phyloP scores from a whole-genome alignment of 2,329 filamentous ascomycete genomes.

The Colletotrichum zoysiae region DNA sequence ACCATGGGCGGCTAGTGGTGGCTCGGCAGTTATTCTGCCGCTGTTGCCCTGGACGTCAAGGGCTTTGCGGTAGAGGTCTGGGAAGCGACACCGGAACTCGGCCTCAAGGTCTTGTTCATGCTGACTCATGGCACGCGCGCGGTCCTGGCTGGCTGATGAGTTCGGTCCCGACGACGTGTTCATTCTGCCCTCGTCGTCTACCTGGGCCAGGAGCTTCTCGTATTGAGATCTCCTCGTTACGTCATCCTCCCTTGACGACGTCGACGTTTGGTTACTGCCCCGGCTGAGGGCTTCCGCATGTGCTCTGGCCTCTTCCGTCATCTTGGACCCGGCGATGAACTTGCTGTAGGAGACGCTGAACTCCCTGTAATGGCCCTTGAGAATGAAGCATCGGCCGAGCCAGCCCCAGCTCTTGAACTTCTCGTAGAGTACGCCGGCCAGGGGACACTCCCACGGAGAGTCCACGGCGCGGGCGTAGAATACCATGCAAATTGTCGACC shows the following conservation, averaged over 20 bases:
- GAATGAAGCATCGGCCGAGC: slow-evolving; percentile 64
- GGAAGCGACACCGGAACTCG: slow-evolving; percentile 61
- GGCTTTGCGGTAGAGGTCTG: slow-evolving; percentile 60
- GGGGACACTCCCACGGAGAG: slow-evolving; percentile 63
- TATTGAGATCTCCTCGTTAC: slow-evolving; percentile 30
- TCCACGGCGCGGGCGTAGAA: slow-evolving; percentile 66
- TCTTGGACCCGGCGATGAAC: slow-evolving; percentile 60
- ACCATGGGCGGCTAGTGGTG: slow-evolving; percentile 19
- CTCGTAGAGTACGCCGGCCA: slow-evolving; percentile 58
- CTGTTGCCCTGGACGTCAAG: slow-evolving; percentile 51
- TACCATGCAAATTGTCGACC: slow-evolving; percentile 61
- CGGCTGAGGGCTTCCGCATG: slow-evolving; percentile 50
- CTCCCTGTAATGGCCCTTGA: slow-evolving; percentile 68
- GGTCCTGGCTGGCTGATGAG: slow-evolving; percentile 48
- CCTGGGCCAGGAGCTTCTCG: slow-evolving; percentile 27
- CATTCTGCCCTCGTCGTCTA: slow-evolving; percentile 34
- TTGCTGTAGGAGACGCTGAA: slow-evolving; percentile 66
- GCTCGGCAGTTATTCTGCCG: slow-evolving; percentile 10
- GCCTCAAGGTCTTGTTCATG: slow-evolving; percentile 63
- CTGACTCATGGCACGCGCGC: slow-evolving; percentile 55
- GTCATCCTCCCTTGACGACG: slow-evolving; percentile 14
- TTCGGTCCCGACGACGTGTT: slow-evolving; percentile 13
- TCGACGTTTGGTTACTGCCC: slow-evolving; percentile 10
- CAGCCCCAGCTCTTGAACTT: slow-evolving; percentile 63
- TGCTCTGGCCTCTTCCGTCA: slow-evolving; percentile 55